Evolutionary conservation across 2,329 filamentous ascomycete species (phyloP).

Genomic region (Pyrenochaeta sp.): DNA sequence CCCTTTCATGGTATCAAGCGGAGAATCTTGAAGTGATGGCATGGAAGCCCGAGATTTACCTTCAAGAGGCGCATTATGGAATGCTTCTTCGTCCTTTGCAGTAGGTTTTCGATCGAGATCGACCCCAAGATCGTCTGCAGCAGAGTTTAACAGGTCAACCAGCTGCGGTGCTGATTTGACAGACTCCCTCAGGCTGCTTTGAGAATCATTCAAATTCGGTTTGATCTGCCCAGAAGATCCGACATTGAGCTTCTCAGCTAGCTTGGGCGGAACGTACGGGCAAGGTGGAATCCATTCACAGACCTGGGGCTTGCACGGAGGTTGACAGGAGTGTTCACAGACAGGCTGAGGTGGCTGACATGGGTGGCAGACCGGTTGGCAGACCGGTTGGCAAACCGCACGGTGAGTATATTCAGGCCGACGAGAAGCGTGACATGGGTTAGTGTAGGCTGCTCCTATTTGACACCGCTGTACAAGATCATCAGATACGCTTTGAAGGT

Average conservation of each 20-base stretch:
- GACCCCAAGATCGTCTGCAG: constrained; percentile 46
- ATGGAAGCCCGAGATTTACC: constrained; percentile 9
- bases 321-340: constrained; percentile 3
- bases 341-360: neutral
- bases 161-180: constrained; percentile 46
- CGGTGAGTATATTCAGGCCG: constrained; percentile 2
- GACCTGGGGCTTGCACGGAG: constrained; percentile 8
- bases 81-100: constrained; percentile 33
- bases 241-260: constrained; percentile 37
- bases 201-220: constrained; percentile 44
- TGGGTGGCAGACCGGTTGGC: constrained; percentile 2
- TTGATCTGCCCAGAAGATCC: constrained; percentile 30
- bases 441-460: constrained; percentile 1
- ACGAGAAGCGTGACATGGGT: constrained; percentile 8
- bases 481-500: constrained; percentile 26
- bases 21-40: neutral
- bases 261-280: constrained; percentile 26
- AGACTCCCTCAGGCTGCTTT: constrained; percentile 21
- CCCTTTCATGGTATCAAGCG: constrained; percentile 6
- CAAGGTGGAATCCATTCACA: constrained; percentile 18
- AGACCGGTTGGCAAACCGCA: neutral
- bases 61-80: constrained; percentile 32
- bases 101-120: constrained; percentile 37
- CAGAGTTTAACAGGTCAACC: constrained; percentile 46
- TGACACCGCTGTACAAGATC: constrained; percentile 27